A percentile compares a stretch with the other conserved stretches of the same genome.
These are phyloP conservation scores for Erodium chrysanthum DNA, from an alignment of 441 rosid species.

Conservation along the genomic window DNA sequence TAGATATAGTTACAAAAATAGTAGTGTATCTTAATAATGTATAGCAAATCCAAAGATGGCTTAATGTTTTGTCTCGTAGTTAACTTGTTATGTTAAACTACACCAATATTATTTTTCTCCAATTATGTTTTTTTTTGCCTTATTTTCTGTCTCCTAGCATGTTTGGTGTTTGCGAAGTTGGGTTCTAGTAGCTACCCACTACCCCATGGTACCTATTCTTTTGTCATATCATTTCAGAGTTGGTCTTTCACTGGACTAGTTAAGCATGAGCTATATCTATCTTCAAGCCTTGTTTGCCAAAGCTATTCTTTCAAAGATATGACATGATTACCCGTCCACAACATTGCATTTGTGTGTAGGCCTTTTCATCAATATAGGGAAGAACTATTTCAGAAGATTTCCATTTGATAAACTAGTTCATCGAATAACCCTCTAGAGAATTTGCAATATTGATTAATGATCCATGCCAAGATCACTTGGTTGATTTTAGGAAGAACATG, in stretches of 20 bases:
- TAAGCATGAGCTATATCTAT: conserved; percentile 7
- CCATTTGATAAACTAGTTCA: conserved; percentile 25
- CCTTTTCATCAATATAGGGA: background rate
- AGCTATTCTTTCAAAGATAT: conserved; percentile 19
- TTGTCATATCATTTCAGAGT: conserved; percentile 4
- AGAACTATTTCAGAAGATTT: conserved; percentile 7
- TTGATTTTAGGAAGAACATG: conserved; percentile 50
- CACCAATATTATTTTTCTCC: background rate
- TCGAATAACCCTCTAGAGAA: conserved; percentile 20
- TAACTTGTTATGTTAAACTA: background rate
- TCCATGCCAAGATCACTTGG: conserved; percentile 34
- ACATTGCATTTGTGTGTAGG: conserved; percentile 13
- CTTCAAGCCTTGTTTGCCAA: conserved; percentile 12
- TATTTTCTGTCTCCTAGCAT: background rate
- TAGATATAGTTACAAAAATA: background rate
- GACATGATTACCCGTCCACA: conserved; percentile 9
- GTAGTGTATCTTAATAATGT: background rate
- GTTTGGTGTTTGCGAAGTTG: background rate
- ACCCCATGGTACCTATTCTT: background rate
- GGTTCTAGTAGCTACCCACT: conserved; percentile 2
- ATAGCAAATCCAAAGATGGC: background rate
- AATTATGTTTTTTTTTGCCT: background rate
- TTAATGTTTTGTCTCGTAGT: background rate
- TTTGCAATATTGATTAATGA: conserved; percentile 27
- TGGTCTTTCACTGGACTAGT: conserved; percentile 14